phyloP scores from a whole-genome alignment of 495 filamentous ascomycete species.

The Aspergillus nidulans region DNA sequence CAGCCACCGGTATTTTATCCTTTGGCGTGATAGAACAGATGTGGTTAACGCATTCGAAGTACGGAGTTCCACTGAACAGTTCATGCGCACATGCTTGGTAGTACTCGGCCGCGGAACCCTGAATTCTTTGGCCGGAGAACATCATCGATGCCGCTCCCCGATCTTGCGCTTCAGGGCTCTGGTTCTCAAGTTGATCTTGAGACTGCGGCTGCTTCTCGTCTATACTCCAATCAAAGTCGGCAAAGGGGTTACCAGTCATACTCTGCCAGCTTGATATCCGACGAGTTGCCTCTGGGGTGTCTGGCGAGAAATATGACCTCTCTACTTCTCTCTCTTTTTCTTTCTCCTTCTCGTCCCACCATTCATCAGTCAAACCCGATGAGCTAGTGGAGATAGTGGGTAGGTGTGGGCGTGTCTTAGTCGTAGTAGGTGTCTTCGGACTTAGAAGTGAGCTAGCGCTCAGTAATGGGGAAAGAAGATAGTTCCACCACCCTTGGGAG shows the following conservation, averaged over 20 bases:
- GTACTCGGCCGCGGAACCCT: conserved; percentile 49
- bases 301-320: conserved; percentile 34
- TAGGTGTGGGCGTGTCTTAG: conserved; percentile 28
- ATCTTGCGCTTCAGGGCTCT: not conserved
- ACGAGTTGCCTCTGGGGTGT: conserved; percentile 26
- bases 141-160: conserved; percentile 20
- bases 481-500: conserved; percentile 86
- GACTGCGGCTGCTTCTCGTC: conserved; percentile 5
- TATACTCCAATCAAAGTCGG: conserved; percentile 12
- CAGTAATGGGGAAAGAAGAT: conserved; percentile 72
- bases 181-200: not conserved
- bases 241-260: conserved; percentile 18
- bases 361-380: conserved; percentile 25
- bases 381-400: conserved; percentile 28
- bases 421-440: conserved; percentile 20
- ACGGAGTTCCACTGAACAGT: conserved; percentile 42
- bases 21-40: conserved; percentile 39
- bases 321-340: conserved; percentile 17
- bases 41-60: conserved; percentile 49
- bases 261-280: conserved; percentile 17
- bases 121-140: conserved; percentile 26
- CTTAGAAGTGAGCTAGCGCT: conserved; percentile 36
- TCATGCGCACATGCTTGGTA: conserved; percentile 52
- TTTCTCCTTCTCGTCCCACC: conserved; percentile 38
- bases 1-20: conserved; percentile 11